A percentile compares a stretch with the other conserved stretches of the same genome.
Evolutionary conservation across 1,139 yeast species (phyloP).

Genomic region (Candida freyschussii): DNA sequence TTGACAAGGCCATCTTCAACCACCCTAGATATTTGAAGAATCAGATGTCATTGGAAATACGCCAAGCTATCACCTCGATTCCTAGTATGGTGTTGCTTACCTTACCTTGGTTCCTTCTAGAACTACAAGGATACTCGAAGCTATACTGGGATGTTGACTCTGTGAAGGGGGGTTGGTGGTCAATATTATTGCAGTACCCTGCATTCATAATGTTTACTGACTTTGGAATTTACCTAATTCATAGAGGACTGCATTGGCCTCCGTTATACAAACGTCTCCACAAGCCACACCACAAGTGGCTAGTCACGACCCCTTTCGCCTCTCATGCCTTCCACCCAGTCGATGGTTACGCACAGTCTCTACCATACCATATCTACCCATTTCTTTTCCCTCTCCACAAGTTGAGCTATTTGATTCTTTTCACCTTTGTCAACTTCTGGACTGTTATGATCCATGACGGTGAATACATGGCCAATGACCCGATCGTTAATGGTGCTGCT

Average conservation of each 20-base stretch:
- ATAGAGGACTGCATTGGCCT: constrained; percentile 92
- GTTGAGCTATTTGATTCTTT: constrained; percentile 70
- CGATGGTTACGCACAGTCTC: constrained; percentile 88
- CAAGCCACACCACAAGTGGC: constrained; percentile 99
- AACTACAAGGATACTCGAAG: constrained; percentile 76
- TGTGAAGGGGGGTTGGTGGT: constrained; percentile 64
- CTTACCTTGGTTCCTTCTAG: constrained; percentile 82
- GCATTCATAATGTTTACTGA: constrained; percentile 87
- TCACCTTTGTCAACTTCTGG: constrained; percentile 94
- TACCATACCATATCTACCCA: constrained; percentile 91
- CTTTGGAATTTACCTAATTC: constrained; percentile 85
- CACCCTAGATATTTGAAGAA: constrained; percentile 95
- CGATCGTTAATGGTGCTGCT: constrained; percentile 94
- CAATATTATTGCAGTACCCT: constrained; percentile 63
- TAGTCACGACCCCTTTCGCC: constrained; percentile 97
- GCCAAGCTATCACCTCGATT: constrained; percentile 72
- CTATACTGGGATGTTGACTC: constrained; percentile 64
- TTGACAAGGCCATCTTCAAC: constrained; percentile 84
- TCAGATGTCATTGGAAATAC: constrained; percentile 80
- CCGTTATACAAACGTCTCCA: constrained; percentile 77
- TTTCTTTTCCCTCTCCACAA: constrained; percentile 90
- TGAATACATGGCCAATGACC: constrained; percentile 88
- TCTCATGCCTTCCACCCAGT: constrained; percentile 99
- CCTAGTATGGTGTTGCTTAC: constrained; percentile 87
- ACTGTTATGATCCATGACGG: constrained; percentile 99